Conservation (phyloP, 2,329 filamentous ascomycete species). For the Penicillium digitatum region DNA sequence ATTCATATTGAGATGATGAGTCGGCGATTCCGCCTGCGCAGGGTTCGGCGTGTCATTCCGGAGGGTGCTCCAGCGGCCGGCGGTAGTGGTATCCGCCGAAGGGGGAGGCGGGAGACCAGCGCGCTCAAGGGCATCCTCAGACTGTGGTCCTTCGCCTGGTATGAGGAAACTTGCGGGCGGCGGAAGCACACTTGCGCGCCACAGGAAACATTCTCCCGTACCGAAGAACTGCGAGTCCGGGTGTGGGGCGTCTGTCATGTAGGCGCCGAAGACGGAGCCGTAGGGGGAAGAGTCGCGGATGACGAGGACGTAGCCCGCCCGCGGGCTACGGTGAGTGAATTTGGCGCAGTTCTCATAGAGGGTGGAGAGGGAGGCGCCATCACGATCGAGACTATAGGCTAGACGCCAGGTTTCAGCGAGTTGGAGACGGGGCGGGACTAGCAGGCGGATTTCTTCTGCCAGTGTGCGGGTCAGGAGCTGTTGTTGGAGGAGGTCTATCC, state of each 20-base stretch:
- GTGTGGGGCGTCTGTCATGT: slow-evolving; percentile 83
- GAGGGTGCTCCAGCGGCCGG: slow-evolving; percentile 58
- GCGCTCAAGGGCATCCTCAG: slow-evolving; percentile 46
- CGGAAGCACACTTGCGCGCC: slow-evolving; percentile 67
- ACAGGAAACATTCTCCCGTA: slow-evolving; percentile 93
- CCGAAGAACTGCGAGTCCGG: slow-evolving; percentile 84
- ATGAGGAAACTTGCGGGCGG: slow-evolving; percentile 18
- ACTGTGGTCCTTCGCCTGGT: slow-evolving; percentile 18
- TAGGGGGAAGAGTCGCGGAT: slow-evolving; percentile 63
- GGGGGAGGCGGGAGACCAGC: slow-evolving; percentile 65
- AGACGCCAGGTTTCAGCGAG: slow-evolving; percentile 83
- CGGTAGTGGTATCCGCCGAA: slow-evolving; percentile 60
- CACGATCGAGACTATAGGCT: slow-evolving; percentile 83
- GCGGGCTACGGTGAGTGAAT: slow-evolving; percentile 59
- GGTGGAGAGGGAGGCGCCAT: slow-evolving; percentile 82
- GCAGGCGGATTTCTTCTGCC: slow-evolving; percentile 87
- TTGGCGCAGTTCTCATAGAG: slow-evolving; percentile 75
- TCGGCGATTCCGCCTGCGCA: slow-evolving; percentile 10
- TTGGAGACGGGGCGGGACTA: slow-evolving; percentile 81
- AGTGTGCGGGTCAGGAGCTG: slow-evolving; percentile 65
- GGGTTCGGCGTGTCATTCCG: slow-evolving; percentile 32
- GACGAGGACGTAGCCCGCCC: slow-evolving; percentile 86
- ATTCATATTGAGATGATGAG: slow-evolving; percentile 24
- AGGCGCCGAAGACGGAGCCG: slow-evolving; percentile 73
- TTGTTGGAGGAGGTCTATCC: slow-evolving; percentile 56